These are phyloP conservation scores for Termitomyces sp. DNA, from an alignment of 768 basidiomycete species.

Conservation along the genomic window DNA sequence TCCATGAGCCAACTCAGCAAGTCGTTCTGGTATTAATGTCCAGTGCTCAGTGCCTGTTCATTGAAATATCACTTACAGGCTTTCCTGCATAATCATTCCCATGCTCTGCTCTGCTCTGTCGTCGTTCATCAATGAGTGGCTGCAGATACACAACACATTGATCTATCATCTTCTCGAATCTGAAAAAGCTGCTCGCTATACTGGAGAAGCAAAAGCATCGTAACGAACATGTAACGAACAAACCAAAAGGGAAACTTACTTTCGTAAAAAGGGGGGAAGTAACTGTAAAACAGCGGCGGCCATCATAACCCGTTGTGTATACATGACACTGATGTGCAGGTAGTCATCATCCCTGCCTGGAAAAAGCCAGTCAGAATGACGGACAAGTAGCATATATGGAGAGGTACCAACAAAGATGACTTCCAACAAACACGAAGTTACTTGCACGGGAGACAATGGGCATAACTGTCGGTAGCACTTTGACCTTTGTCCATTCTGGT, in stretches of 20 bases:
- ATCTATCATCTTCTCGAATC: neutral
- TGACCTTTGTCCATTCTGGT: constrained; percentile 19
- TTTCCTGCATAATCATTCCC: constrained; percentile 21
- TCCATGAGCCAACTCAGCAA: constrained; percentile 37
- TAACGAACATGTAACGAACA: neutral
- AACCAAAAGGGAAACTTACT: constrained; percentile 18
- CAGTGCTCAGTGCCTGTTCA: neutral
- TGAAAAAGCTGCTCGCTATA: neutral
- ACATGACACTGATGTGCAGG: constrained; percentile 3
- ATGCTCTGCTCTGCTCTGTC: constrained; percentile 3
- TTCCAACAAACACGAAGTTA: constrained; percentile 28
- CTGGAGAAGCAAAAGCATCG: constrained; percentile 1
- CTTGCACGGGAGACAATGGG: constrained; percentile 25
- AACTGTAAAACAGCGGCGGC: constrained; percentile 21
- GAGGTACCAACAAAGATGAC: constrained; percentile 22
- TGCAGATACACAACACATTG: constrained; percentile 1
- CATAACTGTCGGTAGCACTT: constrained; percentile 15
- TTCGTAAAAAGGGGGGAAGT: constrained; percentile 26
- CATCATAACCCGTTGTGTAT: constrained; percentile 23
- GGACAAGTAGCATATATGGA: neutral
- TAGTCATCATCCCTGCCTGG: no score
- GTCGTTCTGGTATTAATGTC: constrained; percentile 26
- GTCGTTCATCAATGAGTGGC: constrained; percentile 12
- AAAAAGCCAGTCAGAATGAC: constrained; percentile 16
- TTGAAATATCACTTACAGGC: constrained; percentile 10